These are phyloP conservation scores for Suillus plorans DNA, from an alignment of 768 basidiomycete genomes.

Conservation along the genomic window DNA sequence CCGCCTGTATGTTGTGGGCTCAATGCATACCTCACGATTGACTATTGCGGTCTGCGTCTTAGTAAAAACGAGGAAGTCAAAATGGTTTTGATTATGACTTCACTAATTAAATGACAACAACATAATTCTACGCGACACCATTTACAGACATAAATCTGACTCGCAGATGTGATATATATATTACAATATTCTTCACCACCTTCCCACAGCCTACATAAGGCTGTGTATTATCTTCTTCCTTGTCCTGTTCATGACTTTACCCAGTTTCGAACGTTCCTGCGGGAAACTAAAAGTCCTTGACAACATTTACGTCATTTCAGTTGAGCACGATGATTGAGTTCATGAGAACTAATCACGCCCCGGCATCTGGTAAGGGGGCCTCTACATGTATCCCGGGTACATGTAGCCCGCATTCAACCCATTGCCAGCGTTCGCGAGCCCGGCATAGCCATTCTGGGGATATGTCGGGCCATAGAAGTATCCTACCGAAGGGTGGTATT, in stretches of 20 bases:
- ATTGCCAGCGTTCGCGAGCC: neutral
- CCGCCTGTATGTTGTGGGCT: neutral
- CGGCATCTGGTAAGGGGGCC: too few relatives aligned
- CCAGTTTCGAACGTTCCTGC: neutral
- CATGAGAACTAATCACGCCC: neutral
- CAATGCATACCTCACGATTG: neutral
- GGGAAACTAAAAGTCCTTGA: neutral
- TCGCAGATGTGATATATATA: neutral
- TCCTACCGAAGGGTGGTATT: neutral
- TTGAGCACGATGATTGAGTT: neutral
- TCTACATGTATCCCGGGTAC: too few relatives aligned
- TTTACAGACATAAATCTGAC: neutral
- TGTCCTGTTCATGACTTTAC: neutral
- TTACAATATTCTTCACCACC: neutral
- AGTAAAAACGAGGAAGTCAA: neutral
- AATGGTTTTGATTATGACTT: neutral
- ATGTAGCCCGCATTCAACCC: neutral
- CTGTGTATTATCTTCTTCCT: neutral
- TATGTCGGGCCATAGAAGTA: neutral
- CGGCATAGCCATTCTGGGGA: neutral
- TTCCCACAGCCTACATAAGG: neutral
- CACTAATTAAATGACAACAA: neutral
- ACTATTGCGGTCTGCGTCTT: neutral
- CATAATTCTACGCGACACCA: neutral
- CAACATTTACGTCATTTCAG: neutral